phyloP scores from a whole-genome alignment of 2,329 filamentous ascomycete species.

The Arachnopeziza araneosa region DNA sequence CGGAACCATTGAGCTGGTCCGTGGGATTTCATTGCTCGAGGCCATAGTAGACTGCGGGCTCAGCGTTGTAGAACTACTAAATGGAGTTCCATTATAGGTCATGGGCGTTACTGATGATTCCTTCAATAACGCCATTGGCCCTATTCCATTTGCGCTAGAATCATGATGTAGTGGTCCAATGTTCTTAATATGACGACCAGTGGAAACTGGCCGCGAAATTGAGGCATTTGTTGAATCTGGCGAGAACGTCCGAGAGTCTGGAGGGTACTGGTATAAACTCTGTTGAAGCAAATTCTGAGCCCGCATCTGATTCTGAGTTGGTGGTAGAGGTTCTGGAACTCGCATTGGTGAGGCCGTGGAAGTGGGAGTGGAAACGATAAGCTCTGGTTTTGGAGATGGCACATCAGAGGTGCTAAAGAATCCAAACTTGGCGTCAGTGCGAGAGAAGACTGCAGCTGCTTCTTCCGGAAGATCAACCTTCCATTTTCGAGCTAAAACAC shows the following conservation, averaged over 20 bases:
- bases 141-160: conserved; percentile 1
- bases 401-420: conserved; percentile 47
- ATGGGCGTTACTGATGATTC: conserved; percentile 16
- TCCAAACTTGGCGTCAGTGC: conserved; percentile 76
- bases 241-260: conserved; percentile 7
- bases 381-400: conserved; percentile 29
- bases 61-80: conserved; percentile 6
- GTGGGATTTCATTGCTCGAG: conserved; percentile 12
- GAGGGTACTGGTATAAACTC: conserved; percentile 26
- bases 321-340: conserved; percentile 4
- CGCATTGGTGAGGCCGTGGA: conserved; percentile 20
- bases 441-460: conserved; percentile 66
- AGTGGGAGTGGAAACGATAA: conserved; percentile 22
- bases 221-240: background rate
- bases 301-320: conserved; percentile 9
- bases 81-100: conserved; percentile 15
- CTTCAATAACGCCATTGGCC: conserved; percentile 13
- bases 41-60: conserved; percentile 6
- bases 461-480: conserved; percentile 81
- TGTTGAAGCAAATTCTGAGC: conserved; percentile 25
- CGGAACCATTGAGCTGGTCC: conserved; percentile 30
- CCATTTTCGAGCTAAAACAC: conserved; percentile 84
- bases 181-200: background rate
- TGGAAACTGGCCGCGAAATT: background rate
- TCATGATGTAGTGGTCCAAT: background rate